Percentiles rank a stretch among this genome's conserved stretches.
These are phyloP conservation scores for Eutrema yunnanense DNA, from an alignment of 345 rosid genomes.

Conservation along the genomic window DNA sequence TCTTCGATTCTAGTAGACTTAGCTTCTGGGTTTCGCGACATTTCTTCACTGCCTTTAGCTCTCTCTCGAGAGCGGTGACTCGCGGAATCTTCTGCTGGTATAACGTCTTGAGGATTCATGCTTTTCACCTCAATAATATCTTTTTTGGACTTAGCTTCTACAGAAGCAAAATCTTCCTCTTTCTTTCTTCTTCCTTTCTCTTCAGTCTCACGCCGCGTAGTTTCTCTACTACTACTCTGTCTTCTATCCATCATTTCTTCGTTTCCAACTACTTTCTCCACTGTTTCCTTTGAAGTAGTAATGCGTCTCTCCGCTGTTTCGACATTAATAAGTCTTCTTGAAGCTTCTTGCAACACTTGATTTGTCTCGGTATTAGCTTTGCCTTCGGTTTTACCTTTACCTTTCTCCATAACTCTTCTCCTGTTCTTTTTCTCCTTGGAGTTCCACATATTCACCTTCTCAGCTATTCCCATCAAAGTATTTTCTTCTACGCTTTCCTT, in stretches of 20 bases:
- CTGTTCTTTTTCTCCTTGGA: conserved; percentile 17
- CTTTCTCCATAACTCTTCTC: conserved; percentile 8
- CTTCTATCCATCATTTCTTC: not conserved
- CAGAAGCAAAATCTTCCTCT: not conserved
- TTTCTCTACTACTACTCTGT: not conserved
- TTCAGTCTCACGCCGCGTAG: not conserved
- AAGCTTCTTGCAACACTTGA: conserved; percentile 21
- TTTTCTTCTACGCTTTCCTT: conserved; percentile 11
- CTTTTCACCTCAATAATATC: not conserved
- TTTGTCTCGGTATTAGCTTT: not conserved
- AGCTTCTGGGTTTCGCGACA: not conserved
- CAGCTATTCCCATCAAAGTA: conserved; percentile 27
- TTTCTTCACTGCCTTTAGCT: not conserved
- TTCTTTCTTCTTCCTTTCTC: not conserved
- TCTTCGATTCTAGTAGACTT: not conserved
- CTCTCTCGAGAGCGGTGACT: not conserved
- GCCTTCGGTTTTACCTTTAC: not conserved
- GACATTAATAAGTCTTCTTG: conserved; percentile 21
- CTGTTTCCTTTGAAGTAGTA: conserved; percentile 4
- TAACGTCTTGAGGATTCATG: conserved; percentile 2
- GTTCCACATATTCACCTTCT: conserved; percentile 34
- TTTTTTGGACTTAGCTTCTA: conserved; percentile 4
- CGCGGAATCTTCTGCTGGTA: not conserved
- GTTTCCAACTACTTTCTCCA: not conserved
- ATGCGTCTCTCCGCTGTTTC: conserved; percentile 24